Conservation (phyloP, 129 eudicot genomes). For the Tagetes erecta region DNA sequence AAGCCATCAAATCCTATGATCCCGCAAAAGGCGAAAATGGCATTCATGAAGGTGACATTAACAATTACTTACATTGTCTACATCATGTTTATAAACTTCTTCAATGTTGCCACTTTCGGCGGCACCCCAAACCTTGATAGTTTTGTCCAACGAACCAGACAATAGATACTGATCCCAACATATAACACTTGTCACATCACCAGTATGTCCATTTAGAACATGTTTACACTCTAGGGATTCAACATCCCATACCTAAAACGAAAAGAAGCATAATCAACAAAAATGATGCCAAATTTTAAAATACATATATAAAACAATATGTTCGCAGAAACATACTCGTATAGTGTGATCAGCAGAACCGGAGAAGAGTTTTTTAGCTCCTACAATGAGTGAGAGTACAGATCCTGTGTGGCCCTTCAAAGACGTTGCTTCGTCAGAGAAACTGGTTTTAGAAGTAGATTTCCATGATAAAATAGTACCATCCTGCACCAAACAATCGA, state of each 20-base stretch:
- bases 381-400: slow-evolving; percentile 57
- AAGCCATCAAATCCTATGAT: background rate
- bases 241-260: slow-evolving; percentile 54
- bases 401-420: slow-evolving; percentile 60
- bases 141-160: slow-evolving; percentile 63
- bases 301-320: background rate
- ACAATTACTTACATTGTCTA: slow-evolving; percentile 56
- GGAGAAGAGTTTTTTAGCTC: slow-evolving; percentile 58
- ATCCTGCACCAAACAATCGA: slow-evolving; percentile 39
- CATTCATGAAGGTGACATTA: background rate
- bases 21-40: background rate
- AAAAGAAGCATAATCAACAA: background rate
- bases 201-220: slow-evolving; percentile 22
- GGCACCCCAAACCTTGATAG: slow-evolving; percentile 64
- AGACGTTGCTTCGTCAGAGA: slow-evolving; percentile 36
- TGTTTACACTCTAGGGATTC: slow-evolving; percentile 20
- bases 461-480: slow-evolving; percentile 68
- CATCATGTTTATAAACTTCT: slow-evolving; percentile 45
- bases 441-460: slow-evolving; percentile 29
- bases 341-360: slow-evolving; percentile 63
- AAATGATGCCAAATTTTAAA: background rate
- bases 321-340: slow-evolving; percentile 36
- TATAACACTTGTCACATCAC: slow-evolving; percentile 48
- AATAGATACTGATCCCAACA: slow-evolving; percentile 66
- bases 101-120: slow-evolving; percentile 54